phyloP scores from a whole-genome alignment of 495 filamentous ascomycete species.

The Aspergillus panamensis region DNA sequence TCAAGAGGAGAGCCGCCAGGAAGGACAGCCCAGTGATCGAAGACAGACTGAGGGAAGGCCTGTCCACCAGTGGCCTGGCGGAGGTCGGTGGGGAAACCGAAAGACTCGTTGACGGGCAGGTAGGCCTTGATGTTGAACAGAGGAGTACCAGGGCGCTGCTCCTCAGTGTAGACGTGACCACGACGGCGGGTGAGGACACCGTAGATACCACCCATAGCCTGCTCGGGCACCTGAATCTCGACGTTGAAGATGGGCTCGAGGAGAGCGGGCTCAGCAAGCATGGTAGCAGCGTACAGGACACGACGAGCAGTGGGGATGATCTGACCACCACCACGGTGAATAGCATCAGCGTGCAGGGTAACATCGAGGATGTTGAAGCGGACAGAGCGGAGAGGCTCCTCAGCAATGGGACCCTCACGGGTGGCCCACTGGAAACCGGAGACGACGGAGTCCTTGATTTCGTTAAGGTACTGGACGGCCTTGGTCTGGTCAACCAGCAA shows the following conservation, averaged over 20 bases:
- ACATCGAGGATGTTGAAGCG: conserved; percentile 99
- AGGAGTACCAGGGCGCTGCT: conserved; percentile 97
- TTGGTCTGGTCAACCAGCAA: conserved; percentile 99
- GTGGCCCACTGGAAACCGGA: conserved; percentile 99
- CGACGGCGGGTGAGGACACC: conserved; percentile 96
- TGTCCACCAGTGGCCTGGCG: conserved; percentile 89
- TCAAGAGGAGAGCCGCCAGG: conserved; percentile 94
- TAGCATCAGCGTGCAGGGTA: conserved; percentile 98
- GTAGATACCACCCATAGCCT: conserved; percentile 99
- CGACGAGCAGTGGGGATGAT: conserved; percentile 97
- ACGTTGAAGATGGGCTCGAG: conserved; percentile 98
- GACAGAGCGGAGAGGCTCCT: conserved; percentile 95
- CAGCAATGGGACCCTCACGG: conserved; percentile 92
- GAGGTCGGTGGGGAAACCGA: conserved; percentile 98
- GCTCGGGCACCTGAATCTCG: conserved; percentile 98
- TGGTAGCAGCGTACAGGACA: conserved; percentile 88
- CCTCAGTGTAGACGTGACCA: conserved; percentile 98
- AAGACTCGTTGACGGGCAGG: conserved; percentile 98
- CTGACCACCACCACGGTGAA: conserved; percentile 99
- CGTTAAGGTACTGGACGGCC: conserved; percentile 99
- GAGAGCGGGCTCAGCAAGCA: conserved; percentile 86
- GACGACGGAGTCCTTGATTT: conserved; percentile 99
- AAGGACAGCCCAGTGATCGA: conserved; percentile 96
- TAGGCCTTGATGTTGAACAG: conserved; percentile 99
- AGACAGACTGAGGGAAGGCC: conserved; percentile 97